A percentile compares a stretch with the other conserved stretches of the same genome.
Conservation (phyloP, 805 yeast species). For the Schizosaccharomyces japonicus region DNA sequence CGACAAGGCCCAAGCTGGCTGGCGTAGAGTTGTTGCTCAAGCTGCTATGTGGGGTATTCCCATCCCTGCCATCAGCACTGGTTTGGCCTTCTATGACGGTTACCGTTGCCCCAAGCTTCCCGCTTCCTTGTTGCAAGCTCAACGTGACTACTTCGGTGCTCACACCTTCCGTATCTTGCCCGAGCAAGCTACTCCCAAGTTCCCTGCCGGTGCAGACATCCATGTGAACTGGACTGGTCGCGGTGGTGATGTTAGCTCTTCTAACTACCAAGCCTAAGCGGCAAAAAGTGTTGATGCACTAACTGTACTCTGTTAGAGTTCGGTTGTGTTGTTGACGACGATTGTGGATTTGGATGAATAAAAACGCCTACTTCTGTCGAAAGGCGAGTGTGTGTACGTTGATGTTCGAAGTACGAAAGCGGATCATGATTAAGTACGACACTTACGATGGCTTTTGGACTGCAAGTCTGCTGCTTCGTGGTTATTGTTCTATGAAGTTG, state of each 20-base stretch:
- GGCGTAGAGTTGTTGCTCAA: conserved; percentile 71
- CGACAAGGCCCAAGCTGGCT: conserved; percentile 76
- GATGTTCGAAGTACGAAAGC: background rate
- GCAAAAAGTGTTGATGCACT: background rate
- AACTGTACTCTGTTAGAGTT: background rate
- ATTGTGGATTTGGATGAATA: background rate
- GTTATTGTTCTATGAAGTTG: too few species aligned
- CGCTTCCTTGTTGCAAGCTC: conserved; percentile 96
- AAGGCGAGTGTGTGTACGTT: background rate
- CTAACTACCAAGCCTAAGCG: conserved; percentile 73
- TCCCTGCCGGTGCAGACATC: conserved; percentile 61
- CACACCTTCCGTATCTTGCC: conserved; percentile 94
- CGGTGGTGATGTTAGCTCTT: conserved; percentile 93
- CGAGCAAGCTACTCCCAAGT: conserved; percentile 48
- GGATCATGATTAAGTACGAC: background rate
- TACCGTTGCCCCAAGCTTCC: conserved; percentile 89
- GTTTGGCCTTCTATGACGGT: conserved; percentile 93
- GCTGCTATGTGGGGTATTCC: conserved; percentile 78
- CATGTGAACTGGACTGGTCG: conserved; percentile 98
- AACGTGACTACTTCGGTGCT: conserved; percentile 98
- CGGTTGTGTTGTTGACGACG: too few species aligned
- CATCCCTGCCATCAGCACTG: conserved; percentile 93
- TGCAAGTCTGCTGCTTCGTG: too few species aligned
- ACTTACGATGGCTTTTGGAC: background rate
- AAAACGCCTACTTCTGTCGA: background rate